These are phyloP conservation scores for Penicillium sp. DNA, from an alignment of 2,329 filamentous ascomycete species.

Conservation along the genomic window DNA sequence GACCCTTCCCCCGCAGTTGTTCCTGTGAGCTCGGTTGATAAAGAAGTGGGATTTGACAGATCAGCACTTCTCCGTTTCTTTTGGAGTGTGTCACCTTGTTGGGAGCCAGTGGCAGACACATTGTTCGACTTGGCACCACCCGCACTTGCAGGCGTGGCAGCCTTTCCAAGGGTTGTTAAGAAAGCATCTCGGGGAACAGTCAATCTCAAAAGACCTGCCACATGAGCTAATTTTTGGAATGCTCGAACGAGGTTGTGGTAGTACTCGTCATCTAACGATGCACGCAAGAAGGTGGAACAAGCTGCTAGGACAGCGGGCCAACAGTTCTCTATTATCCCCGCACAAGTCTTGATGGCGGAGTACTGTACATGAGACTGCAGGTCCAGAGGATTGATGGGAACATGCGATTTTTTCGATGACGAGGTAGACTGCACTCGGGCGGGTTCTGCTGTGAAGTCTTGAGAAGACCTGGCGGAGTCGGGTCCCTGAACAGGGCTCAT, in stretches of 20 bases:
- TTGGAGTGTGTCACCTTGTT: slow-evolving; percentile 27
- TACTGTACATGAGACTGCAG: slow-evolving; percentile 70
- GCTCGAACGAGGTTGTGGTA: slow-evolving; percentile 89
- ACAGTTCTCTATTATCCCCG: slow-evolving; percentile 80
- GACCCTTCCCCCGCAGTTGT: slow-evolving; percentile 39
- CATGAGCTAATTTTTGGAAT: slow-evolving; percentile 93
- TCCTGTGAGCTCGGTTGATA: slow-evolving; percentile 26
- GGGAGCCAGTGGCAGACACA: slow-evolving; percentile 18
- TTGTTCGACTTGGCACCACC: slow-evolving; percentile 22
- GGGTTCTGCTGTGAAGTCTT: slow-evolving; percentile 32
- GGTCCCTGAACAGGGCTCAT: slow-evolving; percentile 39
- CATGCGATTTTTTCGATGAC: slow-evolving; percentile 27
- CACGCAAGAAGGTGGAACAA: slow-evolving; percentile 92
- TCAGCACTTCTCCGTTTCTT: slow-evolving; percentile 30
- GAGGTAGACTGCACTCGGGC: slow-evolving; percentile 22
- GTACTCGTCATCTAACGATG: slow-evolving; percentile 86
- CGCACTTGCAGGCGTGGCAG: slow-evolving; percentile 78
- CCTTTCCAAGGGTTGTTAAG: slow-evolving; percentile 87
- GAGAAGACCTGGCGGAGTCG: slow-evolving; percentile 23
- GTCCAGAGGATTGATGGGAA: slow-evolving; percentile 76
- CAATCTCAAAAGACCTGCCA: slow-evolving; percentile 82
- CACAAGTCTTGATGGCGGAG: slow-evolving; percentile 70
- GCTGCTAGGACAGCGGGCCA: slow-evolving; percentile 95
- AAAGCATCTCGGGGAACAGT: slow-evolving; percentile 89
- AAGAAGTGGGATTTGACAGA: slow-evolving; percentile 22